Percentiles rank a stretch among this genome's conserved stretches.
Evolutionary conservation across 768 basidiomycete genomes (phyloP).

Genomic region (Multifurca ochricompacta): DNA sequence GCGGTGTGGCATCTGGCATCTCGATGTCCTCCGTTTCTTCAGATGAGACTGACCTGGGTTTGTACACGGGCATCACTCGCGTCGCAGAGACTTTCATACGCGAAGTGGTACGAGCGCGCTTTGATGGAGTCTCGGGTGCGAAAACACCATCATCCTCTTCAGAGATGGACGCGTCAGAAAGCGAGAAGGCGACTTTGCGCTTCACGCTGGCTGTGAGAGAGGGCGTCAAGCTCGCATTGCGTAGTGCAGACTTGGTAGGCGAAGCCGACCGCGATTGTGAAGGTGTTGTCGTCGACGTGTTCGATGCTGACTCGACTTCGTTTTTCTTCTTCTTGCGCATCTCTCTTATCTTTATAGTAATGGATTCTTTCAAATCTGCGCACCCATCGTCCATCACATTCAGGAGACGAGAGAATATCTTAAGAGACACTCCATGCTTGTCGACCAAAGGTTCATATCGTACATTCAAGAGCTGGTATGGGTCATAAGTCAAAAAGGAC

Average conservation of each 20-base stretch:
- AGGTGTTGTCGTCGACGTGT: neutral
- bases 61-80: constrained; percentile 6
- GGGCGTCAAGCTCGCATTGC: neutral
- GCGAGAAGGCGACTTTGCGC: constrained; percentile 19
- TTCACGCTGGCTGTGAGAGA: constrained; percentile 2
- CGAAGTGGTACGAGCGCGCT: constrained; percentile 10
- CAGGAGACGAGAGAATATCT: neutral
- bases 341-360: neutral
- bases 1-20: neutral
- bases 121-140: constrained; percentile 16
- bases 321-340: constrained; percentile 9
- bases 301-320: neutral
- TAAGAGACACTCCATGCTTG: neutral
- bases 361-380: constrained; percentile 4
- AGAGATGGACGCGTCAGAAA: neutral
- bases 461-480: neutral
- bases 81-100: neutral
- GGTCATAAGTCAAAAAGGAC: neutral
- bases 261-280: constrained; percentile 10
- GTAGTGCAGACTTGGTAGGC: constrained; percentile 17
- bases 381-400: constrained; percentile 11
- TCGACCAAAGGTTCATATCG: neutral
- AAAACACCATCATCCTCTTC: constrained; percentile 7
- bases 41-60: neutral
- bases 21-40: constrained; percentile 10